A percentile compares a stretch with the other conserved stretches of the same genome.
phyloP scores from a whole-genome alignment of 1,284 basidiomycete genomes.

The Malassezia sympodialis region DNA sequence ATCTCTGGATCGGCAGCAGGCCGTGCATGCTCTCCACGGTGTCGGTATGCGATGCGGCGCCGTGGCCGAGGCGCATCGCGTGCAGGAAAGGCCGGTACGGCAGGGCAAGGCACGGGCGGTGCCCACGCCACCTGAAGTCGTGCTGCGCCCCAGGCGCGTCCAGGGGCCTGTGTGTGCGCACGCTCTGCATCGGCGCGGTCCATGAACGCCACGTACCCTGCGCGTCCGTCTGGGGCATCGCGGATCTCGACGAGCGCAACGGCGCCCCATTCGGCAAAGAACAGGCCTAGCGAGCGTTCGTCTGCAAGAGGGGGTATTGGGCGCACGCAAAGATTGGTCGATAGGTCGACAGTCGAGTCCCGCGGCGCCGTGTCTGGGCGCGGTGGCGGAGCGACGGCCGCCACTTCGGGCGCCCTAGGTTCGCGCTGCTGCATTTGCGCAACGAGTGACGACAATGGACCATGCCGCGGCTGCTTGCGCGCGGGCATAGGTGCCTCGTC shows the following conservation, averaged over 20 bases:
- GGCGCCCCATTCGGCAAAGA: constrained; percentile 60
- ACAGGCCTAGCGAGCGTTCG: constrained; percentile 69
- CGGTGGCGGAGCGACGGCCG: not conserved
- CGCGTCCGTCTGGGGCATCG: constrained; percentile 56
- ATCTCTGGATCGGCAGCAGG: not conserved
- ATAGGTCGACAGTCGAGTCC: not conserved
- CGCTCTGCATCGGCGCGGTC: constrained; percentile 75
- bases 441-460: not conserved
- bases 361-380: not conserved
- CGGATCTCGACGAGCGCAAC: constrained; percentile 54
- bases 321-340: constrained; percentile 73
- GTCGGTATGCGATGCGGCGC: not conserved
- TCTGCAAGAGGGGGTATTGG: constrained; percentile 75
- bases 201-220: constrained; percentile 94
- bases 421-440: constrained; percentile 39
- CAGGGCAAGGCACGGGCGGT: constrained; percentile 66
- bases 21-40: not conserved
- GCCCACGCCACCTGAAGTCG: constrained; percentile 84
- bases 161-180: constrained; percentile 76
- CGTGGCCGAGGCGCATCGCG: not conserved
- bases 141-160: constrained; percentile 79
- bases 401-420: not conserved
- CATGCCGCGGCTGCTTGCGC: not conserved
- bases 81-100: not conserved
- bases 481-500: constrained; percentile 4